Evolutionary conservation across 306 rosid species (phyloP).

Genomic region (Potentilla sterilis): DNA sequence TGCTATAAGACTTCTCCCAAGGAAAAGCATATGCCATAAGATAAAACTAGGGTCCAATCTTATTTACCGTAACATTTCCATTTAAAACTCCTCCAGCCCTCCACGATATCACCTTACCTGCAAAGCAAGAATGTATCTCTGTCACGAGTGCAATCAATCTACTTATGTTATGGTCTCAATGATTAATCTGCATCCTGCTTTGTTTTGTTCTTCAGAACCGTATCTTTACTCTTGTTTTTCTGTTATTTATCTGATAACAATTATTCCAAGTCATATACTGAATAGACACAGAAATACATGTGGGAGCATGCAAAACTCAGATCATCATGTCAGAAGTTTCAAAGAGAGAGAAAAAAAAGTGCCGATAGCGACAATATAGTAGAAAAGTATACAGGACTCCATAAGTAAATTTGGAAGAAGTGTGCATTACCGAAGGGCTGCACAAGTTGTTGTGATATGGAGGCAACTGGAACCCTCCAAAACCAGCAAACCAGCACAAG

Average conservation of each 20-base stretch:
- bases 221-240: no score
- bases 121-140: constrained; percentile 15
- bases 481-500: constrained; percentile 61
- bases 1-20: no score
- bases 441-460: constrained; percentile 71
- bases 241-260: no score
- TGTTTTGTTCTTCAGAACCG: no score
- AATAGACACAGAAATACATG: background rate
- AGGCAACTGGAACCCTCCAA: constrained; percentile 87
- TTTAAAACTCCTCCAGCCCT: constrained; percentile 57
- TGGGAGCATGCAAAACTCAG: background rate
- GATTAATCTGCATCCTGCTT: no score
- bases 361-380: no score
- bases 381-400: background rate
- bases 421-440: constrained; percentile 79
- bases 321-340: no score
- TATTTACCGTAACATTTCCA: constrained; percentile 61
- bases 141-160: background rate
- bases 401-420: constrained; percentile 12
- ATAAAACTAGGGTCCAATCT: constrained; percentile 13
- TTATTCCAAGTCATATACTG: background rate
- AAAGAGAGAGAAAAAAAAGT: background rate
- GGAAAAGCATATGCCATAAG: background rate
- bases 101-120: constrained; percentile 81
- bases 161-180: background rate